phyloP scores from a whole-genome alignment of 371 early-diverging fungal genomes.

The Synchytrium microbalum region DNA sequence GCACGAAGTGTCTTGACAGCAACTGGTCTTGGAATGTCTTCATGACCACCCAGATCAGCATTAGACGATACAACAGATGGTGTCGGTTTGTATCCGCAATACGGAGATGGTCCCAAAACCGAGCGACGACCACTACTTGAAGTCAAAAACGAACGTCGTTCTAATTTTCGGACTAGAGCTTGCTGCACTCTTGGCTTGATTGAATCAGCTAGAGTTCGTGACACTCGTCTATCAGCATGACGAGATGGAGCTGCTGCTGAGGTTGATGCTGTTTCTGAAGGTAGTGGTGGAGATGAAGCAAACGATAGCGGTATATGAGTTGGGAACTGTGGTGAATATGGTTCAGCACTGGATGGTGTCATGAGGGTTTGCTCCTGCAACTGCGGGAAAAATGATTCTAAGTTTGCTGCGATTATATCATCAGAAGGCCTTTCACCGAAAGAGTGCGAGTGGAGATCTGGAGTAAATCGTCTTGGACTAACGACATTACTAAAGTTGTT shows the following conservation, averaged over 20 bases:
- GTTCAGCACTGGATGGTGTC: background rate
- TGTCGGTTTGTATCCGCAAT: too few relatives aligned
- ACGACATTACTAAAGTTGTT: too few relatives aligned
- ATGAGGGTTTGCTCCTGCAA: background rate
- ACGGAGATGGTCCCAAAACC: too few relatives aligned
- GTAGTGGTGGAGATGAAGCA: background rate
- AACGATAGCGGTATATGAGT: background rate
- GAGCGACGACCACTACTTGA: background rate
- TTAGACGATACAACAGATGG: too few relatives aligned
- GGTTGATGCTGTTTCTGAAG: background rate
- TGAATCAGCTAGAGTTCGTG: background rate
- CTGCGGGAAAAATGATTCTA: conserved; percentile 79
- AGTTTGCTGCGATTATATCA: conserved; percentile 76
- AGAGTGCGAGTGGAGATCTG: too few relatives aligned
- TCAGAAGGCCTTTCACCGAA: conserved; percentile 76
- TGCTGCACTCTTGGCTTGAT: background rate
- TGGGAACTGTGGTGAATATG: background rate
- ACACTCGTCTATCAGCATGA: background rate
- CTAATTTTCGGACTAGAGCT: background rate
- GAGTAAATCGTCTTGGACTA: too few relatives aligned
- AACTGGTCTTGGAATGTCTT: too few relatives aligned
- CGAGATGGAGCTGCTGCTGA: background rate
- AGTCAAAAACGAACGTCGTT: background rate
- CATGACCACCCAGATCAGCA: too few relatives aligned
- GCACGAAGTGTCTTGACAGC: too few relatives aligned